Evolutionary conservation across 2,329 filamentous ascomycete species (phyloP), one percentile per base, ranked within the genome.

Genomic region (Huntiella decipiens): DNA sequence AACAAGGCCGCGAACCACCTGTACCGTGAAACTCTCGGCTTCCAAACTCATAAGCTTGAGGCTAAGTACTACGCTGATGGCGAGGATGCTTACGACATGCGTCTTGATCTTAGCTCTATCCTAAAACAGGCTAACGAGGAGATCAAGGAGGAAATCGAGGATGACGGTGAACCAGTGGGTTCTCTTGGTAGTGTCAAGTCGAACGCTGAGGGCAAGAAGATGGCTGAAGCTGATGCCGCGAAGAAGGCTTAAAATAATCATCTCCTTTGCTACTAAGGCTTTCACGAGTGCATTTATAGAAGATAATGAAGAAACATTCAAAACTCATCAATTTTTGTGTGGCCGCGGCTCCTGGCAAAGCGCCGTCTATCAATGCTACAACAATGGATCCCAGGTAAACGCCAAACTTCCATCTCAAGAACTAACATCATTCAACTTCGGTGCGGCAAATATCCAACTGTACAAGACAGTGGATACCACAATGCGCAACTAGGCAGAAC

Each of bases 11-110:
- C 91, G 19, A 74, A 94, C 51, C 83, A 82, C 56, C 74, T 98
- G 16, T 98, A 98, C 73, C 79, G 85, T 55, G 82, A 92, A 59
- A 95, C 87, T 0, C 75, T 95, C 1, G 79, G 84, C 46, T 96
- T 95, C 70, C 74, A 78, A 58, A 82, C 83, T 54, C 84, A 91
- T 53, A 91, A 86, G 67, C 77, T 80, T 8, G 85, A 93, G 64
- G 60, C 73, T 42, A 91, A 87, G 65, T 94, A 94, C 72, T 98
- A 98, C 60, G 91, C 91, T 48, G 91, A 98, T 61, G 88, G 88
- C 50, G 91, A 98, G 66, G 85, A 98, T 66, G 91, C 91, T 34
- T 94, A 78, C 60, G 82, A 77, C 58, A 98, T 98, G 91, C 79
- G 78, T 52, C 82, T 94, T 60, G 81, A 96, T 56, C 71, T 98